Base-by-base conservation (phyloP, 2,329 filamentous ascomycete genomes). In the Raffaelea deltoideospora region DNA sequence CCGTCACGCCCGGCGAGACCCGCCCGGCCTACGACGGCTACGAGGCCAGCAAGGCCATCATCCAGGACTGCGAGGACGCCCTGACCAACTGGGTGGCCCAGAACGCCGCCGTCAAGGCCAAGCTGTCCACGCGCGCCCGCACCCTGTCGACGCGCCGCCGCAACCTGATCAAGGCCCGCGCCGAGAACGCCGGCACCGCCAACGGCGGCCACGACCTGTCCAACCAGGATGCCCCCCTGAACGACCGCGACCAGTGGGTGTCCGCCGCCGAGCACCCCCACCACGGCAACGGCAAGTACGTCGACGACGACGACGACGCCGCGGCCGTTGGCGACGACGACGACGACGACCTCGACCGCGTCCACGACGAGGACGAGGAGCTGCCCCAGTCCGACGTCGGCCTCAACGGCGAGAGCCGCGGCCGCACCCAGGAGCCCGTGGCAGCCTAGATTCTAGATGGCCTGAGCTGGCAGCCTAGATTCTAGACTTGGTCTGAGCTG, bases 21-120 rank as follows among this genome's bases (percentile, higher is more conserved):
- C 82, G 90, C 45, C 76, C 84, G 37, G 87, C 90, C 1, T 98
- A 98, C 54, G 90, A 98, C 53, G 90, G 90, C 43, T 98, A 98
- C 56, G 90, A 98, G 58, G 87, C 87, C 43, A 93, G 84, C 72
- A 96, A 95, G 65, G 88, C 82, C 45, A 96, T 98, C 60, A 96
- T 98, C 53, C 90, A 98, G 64, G 90, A 98, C 60, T 98, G 90
- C 58, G 90, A 98, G 62, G 87, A 96, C 55, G 74, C 90, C 2
- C 76, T 98, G 42, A 95, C 86, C 56, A 95, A 94, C 67, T 98
- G 90, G 90, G 86, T 96, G 28, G 72, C 76, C 40, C 79, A 85
- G 51, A 90, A 92, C 53, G 88, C 90, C 6, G 79, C 84, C 32
- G 86, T 98, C 48, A 80, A 72, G 39, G 79, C 87, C 45, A 87